Evolutionary conservation across 805 yeast genomes (phyloP), one percentile per base, ranked within the genome.

Genomic region (Grigorovia yakushimaensis): DNA sequence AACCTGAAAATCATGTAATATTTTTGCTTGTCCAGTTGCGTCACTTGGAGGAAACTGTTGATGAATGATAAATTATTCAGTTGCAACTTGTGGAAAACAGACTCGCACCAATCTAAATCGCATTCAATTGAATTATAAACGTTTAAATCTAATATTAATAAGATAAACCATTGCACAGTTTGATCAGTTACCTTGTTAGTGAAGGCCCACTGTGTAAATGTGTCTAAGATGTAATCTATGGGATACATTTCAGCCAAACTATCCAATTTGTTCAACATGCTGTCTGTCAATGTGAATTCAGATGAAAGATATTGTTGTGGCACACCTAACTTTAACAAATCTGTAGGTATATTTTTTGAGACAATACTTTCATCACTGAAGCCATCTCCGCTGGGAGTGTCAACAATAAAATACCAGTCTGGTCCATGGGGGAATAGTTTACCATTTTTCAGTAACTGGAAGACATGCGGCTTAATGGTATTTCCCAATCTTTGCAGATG

Each of bases 331-430:
- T 54, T 43, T 21, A 38, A 21, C 39, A 60, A 40, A 11, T n/a
- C 17, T 23, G 6, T 9, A 23, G 27, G 27, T 23, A 23, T 6
- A 6, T 23, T 9, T 23, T 23, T 9, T 23, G 27, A 6, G 27
- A 6, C 27, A 23, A 6, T 23, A 6, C 6, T 6, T 9, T 23
- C 9, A 23, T 23, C 27, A 23, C n/a, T n/a, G 27, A 6, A 23
- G 27, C 6, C 17, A 15, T 9, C 15, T 33, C 7, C 8, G 18
- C 17, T 17, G 3, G n/a, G 18, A 13, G 17, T 11, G 5, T 15
- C 17, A 33, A 7, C 15, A 15, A 62, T 51, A 41, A 60, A 59
- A 49, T 54, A 54, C 65, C 65, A 62, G 46, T 62, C 66, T 33
- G 37, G 37, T 15, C 37, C 37, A 33, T 15, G 17, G 2, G n/a